phyloP scores from a whole-genome alignment of 805 yeast species.

The Ogataea methanolica region DNA sequence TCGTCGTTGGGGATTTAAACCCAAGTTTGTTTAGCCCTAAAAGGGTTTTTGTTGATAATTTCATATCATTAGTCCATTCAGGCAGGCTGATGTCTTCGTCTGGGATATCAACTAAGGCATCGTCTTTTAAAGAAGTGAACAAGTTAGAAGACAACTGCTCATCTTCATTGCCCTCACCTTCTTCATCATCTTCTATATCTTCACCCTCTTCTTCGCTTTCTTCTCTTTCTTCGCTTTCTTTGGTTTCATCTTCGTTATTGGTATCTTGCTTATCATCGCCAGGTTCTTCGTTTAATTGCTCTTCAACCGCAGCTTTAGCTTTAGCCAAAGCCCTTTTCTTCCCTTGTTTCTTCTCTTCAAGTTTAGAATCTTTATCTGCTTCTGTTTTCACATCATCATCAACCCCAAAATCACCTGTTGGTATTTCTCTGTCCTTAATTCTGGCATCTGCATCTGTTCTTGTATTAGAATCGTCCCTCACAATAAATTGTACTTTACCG shows the following conservation, averaged over 20 bases:
- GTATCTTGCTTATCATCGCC: not conserved
- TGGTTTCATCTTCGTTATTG: conserved; percentile 6
- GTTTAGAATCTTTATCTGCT: conserved; percentile 6
- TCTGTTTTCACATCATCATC: conserved; percentile 20
- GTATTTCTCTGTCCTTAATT: conserved; percentile 2
- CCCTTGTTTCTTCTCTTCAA: conserved; percentile 5
- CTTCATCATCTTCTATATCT: conserved; percentile 1
- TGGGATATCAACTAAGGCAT: conserved; percentile 10
- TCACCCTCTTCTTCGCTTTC: not conserved
- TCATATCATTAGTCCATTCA: conserved; percentile 46
- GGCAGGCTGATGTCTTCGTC: conserved; percentile 46
- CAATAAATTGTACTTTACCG: conserved; percentile 62
- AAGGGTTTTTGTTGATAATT: conserved; percentile 51
- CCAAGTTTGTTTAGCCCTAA: conserved; percentile 56
- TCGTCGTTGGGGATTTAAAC: conserved; percentile 74
- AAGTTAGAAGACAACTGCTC: conserved; percentile 13
- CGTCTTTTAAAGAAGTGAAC: conserved; percentile 11
- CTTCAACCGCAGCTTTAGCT: conserved; percentile 1
- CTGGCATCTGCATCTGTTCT: conserved; percentile 16
- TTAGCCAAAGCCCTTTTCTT: conserved; percentile 8
- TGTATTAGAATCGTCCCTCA: conserved; percentile 30
- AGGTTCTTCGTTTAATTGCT: not conserved
- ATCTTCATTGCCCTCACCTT: not conserved
- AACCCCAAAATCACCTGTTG: conserved; percentile 22
- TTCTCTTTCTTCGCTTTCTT: not conserved